Evolutionary conservation across 2,329 filamentous ascomycete species (phyloP).

Genomic region (Claviceps capensis): DNA sequence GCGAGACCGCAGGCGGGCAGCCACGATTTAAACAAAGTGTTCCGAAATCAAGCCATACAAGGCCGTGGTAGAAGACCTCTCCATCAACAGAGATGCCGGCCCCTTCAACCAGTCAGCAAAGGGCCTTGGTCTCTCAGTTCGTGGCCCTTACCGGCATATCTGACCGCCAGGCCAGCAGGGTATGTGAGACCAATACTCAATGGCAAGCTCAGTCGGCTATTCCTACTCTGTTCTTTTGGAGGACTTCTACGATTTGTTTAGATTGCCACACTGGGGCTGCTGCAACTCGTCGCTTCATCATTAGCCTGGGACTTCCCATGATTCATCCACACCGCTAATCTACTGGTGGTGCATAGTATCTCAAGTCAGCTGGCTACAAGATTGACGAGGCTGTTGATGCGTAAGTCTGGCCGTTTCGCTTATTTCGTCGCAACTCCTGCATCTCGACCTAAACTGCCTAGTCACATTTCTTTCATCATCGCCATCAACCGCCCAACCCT

Average conservation of each 20-base stretch:
- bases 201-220: neutral
- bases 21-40: neutral
- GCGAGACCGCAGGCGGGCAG: neutral
- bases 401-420: conserved; percentile 30
- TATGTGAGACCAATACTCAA: conserved; percentile 18
- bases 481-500: neutral
- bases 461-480: neutral
- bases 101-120: conserved; percentile 24
- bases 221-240: neutral
- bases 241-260: neutral
- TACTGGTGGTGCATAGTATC: conserved; percentile 22
- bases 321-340: conserved; percentile 11
- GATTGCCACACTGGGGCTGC: neutral
- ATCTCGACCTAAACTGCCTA: neutral
- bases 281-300: neutral
- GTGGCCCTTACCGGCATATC: conserved; percentile 27
- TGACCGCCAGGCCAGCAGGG: conserved; percentile 30
- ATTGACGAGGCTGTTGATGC: conserved; percentile 40
- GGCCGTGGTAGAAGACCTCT: neutral
- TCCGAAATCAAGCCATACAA: neutral
- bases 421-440: neutral
- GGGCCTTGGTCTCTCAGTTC: conserved; percentile 28
- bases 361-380: conserved; percentile 35
- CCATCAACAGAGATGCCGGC: conserved; percentile 22
- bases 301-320: neutral